Conservation (phyloP, 2,329 filamentous ascomycete species). For the Triangularia verruculosa region DNA sequence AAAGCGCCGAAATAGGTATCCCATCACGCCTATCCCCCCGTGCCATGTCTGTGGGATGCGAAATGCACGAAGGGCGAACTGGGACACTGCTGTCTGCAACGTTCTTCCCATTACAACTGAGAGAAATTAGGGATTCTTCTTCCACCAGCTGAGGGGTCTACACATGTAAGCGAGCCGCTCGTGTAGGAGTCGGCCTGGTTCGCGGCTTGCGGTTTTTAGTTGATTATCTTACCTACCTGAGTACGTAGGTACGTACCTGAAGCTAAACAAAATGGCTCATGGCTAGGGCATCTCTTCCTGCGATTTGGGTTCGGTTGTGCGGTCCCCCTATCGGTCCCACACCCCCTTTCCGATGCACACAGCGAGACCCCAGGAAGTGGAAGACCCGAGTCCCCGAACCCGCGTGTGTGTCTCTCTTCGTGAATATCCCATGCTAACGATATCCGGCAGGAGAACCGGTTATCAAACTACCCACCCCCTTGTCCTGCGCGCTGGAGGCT, state of each 20-base stretch:
- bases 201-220: background rate
- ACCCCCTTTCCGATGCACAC: background rate
- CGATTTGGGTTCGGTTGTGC: background rate
- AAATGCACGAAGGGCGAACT: background rate
- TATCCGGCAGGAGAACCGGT: background rate
- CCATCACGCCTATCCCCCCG: background rate
- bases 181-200: slow-evolving; percentile 5
- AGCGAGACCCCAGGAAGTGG: background rate
- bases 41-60: background rate
- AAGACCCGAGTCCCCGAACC: slow-evolving; percentile 1
- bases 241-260: background rate
- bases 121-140: background rate
- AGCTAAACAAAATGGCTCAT: slow-evolving; percentile 17
- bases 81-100: background rate
- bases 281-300: background rate
- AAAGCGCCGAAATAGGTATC: background rate
- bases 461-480: background rate
- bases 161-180: background rate
- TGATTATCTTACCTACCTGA: background rate
- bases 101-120: slow-evolving; percentile 1
- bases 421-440: background rate
- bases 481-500: background rate
- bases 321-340: slow-evolving; percentile 1
- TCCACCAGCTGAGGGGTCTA: background rate
- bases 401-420: background rate